Percentiles rank a stretch among this genome's conserved stretches.
Conservation (phyloP, 352 stramenopile species). For the Globisporangium cystogenes region DNA sequence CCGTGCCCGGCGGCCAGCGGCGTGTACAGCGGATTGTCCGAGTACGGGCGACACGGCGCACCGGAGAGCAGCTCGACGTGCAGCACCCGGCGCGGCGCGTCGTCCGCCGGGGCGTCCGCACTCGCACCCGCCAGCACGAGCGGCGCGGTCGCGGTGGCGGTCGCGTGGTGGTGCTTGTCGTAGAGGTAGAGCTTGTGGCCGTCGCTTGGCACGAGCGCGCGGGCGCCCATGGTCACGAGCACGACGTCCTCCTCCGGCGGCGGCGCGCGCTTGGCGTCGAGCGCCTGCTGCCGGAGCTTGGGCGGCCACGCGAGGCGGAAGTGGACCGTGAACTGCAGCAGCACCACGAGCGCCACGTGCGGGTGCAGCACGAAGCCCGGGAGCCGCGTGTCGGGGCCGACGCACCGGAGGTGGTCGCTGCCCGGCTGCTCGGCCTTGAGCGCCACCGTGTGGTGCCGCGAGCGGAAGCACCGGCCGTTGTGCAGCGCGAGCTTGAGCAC, state of each 20-base stretch:
- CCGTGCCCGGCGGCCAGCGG: conserved; percentile 25
- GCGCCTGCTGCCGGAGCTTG: conserved; percentile 57
- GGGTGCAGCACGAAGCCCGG: conserved; percentile 74
- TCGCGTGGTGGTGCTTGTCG: conserved; percentile 47
- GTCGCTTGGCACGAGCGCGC: conserved; percentile 62
- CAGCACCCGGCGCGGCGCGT: conserved; percentile 28
- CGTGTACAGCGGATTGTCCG: conserved; percentile 69
- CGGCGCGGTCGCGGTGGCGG: conserved; percentile 12
- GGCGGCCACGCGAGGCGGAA: conserved; percentile 67
- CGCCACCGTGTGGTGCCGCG: conserved; percentile 50
- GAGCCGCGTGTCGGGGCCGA: conserved; percentile 43
- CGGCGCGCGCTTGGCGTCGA: conserved; percentile 45
- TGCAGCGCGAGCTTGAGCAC: conserved; percentile 85
- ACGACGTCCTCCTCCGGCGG: conserved; percentile 71
- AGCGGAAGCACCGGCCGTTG: conserved; percentile 82
- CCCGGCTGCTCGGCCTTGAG: conserved; percentile 64
- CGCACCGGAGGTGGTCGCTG: conserved; percentile 57
- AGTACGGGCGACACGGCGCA: conserved; percentile 59
- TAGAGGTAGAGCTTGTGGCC: conserved; percentile 73
- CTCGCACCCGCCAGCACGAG: conserved; percentile 19
- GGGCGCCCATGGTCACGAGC: conserved; percentile 65
- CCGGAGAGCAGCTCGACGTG: conserved; percentile 69
- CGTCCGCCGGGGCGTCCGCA: conserved; percentile 6
- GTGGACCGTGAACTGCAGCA: conserved; percentile 85
- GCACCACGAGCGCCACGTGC: conserved; percentile 73